Base-by-base conservation (phyloP, 2,329 filamentous ascomycete genomes). In the Eutypella sp. region DNA sequence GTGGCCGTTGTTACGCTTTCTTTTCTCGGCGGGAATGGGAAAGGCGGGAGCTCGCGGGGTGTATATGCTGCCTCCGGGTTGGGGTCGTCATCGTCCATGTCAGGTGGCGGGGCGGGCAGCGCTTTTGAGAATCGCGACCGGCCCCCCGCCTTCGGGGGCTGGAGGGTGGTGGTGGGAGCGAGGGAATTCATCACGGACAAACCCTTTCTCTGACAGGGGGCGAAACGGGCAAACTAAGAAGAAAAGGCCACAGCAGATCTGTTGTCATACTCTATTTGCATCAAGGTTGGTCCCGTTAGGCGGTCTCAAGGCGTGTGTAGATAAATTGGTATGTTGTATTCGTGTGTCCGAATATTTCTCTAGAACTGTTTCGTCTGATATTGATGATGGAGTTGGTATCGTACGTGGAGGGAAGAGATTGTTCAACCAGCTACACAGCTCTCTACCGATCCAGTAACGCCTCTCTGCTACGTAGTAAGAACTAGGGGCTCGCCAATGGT, bases 71-170 rank as follows among this genome's bases (percentile, higher is more conserved):
- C 43, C n/a, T n/a, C n/a, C n/a, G n/a, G n/a, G n/a, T n/a, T n/a
- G n/a, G n/a, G n/a, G n/a, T n/a, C n/a, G 40, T 45, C 47, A 24
- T 55, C 47, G 33, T 56, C 50, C 31, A 57, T 39, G 19, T 40
- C 54, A 44, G 69, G 63, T 44, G 77, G 75, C 57, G 74, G 73
- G 45, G 69, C 66, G 27, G 77, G 78, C 52, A 81, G 66, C 27
- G 75, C 76, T 65, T 81, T 81, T 58, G 77, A 79, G 64, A 77
- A 78, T 60, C 76, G 75, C 55, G 77, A 80, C 45, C 68, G 66
- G 55, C 74, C 74, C 51, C 72, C 72, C 44, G 58, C 62, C 57
- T 60, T 65, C 15, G 63, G 61, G 62, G 60, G 46, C 48, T 57
- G 54, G 46, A 63, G 59, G 44, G 55, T 56, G 47, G 53, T 44